phyloP scores from a whole-genome alignment of 2,329 filamentous ascomycete genomes.

The Penicillium polonicum region DNA sequence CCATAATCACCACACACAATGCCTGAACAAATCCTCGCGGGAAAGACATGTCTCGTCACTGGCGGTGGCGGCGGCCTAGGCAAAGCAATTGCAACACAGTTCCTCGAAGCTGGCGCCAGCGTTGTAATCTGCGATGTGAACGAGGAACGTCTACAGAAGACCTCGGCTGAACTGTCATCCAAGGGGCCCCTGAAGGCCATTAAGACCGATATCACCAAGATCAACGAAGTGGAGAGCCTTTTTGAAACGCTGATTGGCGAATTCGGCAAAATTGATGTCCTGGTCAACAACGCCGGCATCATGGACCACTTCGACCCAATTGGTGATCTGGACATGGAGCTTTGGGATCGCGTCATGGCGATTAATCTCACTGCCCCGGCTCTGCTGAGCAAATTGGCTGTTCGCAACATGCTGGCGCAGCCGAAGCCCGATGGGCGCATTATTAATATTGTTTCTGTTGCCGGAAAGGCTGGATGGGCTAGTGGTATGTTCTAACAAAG shows the following conservation, averaged over 20 bases:
- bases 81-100: conserved; percentile 37
- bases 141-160: conserved; percentile 25
- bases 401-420: conserved; percentile 48
- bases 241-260: conserved; percentile 32
- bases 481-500: conserved; percentile 32
- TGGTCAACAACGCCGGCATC: conserved; percentile 60
- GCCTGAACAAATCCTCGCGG: conserved; percentile 22
- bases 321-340: conserved; percentile 45
- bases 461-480: conserved; percentile 45
- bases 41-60: conserved; percentile 35
- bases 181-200: conserved; percentile 29
- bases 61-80: conserved; percentile 41
- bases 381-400: conserved; percentile 52
- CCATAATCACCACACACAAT: conserved; percentile 7
- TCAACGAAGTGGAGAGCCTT: conserved; percentile 36
- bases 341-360: conserved; percentile 56
- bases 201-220: conserved; percentile 40
- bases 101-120: conserved; percentile 38
- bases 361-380: conserved; percentile 59
- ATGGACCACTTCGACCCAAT: conserved; percentile 58
- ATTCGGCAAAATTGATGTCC: conserved; percentile 55
- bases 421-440: conserved; percentile 46
- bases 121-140: conserved; percentile 43
- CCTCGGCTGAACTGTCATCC: conserved; percentile 24
- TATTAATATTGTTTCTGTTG: conserved; percentile 54